Evolutionary conservation across 2,329 filamentous ascomycete species (phyloP), one percentile per base, ranked within the genome.

Genomic region (Scytalidium lignicola): DNA sequence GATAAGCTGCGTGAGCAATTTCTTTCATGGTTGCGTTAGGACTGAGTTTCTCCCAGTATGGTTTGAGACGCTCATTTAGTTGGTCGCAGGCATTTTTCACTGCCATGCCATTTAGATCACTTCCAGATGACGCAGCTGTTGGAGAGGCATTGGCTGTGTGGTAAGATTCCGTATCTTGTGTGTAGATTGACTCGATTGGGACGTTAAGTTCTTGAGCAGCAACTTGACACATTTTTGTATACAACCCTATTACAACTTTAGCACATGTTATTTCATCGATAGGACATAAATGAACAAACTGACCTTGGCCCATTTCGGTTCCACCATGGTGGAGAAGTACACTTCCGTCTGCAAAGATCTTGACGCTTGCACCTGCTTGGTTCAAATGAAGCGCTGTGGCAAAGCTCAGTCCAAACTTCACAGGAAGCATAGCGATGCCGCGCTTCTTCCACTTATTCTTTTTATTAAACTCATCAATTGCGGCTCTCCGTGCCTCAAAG

Each of bases 381-480:
- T 97, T 97, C 59, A 96, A 77, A 74, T 93, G 96, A 2, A 96
- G 75, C 0, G 92, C 92, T 0, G 91, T 96, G 13, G 58, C 57
- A 70, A 95, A 97, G 6, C 90, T 95, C 61, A 97, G 95, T 57
- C 92, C 92, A 60, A 96, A 97, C 63, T 97, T 97, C 21, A 92
- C 96, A 0, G 92, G 92, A 50, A 97, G 85, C 47, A 61, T 52
- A n/a, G 51, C 54, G 12, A 84, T 66, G 1, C 92, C 92, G 46
- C 90, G 83, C 73, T 96, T 96, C 62, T 90, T 90, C 91, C 92
- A 97, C 67, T 90, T 95, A 72, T 92, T 86, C 19, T 76, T 77
- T 44, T 76, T 74, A 70, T 97, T 97, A 74, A 92, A 96, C 50
- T 83, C 76, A 17, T 80, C 75, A 17, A 93, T 76, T 6, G 82